Evolutionary conservation across 1,284 basidiomycete species (phyloP), one percentile per base, ranked within the genome.

Genomic region (Pseudozyma thailandica): DNA sequence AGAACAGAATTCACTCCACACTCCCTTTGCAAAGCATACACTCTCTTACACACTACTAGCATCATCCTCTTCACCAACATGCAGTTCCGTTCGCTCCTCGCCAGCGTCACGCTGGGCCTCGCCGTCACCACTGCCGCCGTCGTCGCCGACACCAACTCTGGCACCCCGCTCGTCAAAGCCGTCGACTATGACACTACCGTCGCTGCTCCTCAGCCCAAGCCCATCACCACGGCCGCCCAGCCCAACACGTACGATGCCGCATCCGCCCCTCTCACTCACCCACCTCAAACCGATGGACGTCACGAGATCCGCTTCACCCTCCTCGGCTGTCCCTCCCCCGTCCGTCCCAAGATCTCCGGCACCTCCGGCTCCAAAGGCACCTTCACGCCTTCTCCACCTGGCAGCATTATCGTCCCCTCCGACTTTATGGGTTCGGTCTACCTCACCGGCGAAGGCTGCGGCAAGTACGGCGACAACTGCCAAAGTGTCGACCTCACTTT

Each of bases 371-470:
- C 52, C 41, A 9, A 39, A 5, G 54, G 55, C n/a, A 28, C 44
- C 15, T 64, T 42, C 46, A 53, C 50, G 16, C 49, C 58, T 5
- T 52, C 49, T 12, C 49, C 64, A 2, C 53, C 49, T 2, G 52
- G 57, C 5, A 45, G 18, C 42, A 52, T 68, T 41, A 52, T 68
- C 18, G 57, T 68, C 10, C 64, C 64, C 18, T 5, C 57, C 20
- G 64, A 68, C 41, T 68, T 68, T n/a, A 56, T 56, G 39, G 64
- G 64, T 8, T 52, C 52, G 1, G 57, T 68, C 46, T 68, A 61
- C 53, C 64, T 68, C 33, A 56, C 64, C 2, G 64, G 57, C 27
- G 64, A 68, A 35, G 35, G 30, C 2, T 68, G 64, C 21, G 64
- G 57, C 9, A 68, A 61, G 31, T 57, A 56, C 25, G 64, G 65